Base-by-base conservation (phyloP, 1,284 basidiomycete species). In the Tilletia caries region DNA sequence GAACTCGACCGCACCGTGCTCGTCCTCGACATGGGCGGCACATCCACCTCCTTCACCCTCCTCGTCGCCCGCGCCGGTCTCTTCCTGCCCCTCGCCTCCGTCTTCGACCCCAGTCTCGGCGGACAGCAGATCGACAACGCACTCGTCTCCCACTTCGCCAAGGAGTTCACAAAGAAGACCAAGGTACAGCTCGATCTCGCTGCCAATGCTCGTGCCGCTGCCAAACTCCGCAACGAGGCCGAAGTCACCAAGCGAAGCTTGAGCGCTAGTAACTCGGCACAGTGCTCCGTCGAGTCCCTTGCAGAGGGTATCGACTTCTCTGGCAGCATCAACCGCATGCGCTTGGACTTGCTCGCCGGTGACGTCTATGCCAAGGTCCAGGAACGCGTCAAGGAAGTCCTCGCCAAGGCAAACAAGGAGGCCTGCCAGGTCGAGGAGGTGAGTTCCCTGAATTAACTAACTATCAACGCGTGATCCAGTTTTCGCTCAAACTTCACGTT, bases 121-220 rank as follows among this genome's bases (percentile, higher is more conserved):
- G 89, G 89, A 0, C 87, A 89, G 73, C 86, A 88, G 68, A 89
- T 94, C 78, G 93, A 95, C 85, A 88, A 89, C 69, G 89, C 90
- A 76, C 87, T 98, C 54, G 89, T 97, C 85, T 89, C 91, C 71
- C 92, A 92, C 87, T 97, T 98, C 84, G 90, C 92, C 68, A 91
- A 95, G 83, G 95, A 98, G 80, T 98, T 98, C 84, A 92, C 92
- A 68, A 98, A 98, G 85, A 98, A 98, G 87, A 94, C 91, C 48
- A 95, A 95, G 85, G 88, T 89, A 29, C 86, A 90, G 0, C 86
- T 97, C 48, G 78, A 73, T 66, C 58, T 62, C 58, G 79, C 79
- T 18, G 48, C 74, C 33, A 81, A 84, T 70, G 88, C 89, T 81
- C 91, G 96, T 27, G 93, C 95, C 3, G 92, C 94, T 83, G 92